phyloP scores from a whole-genome alignment of 2,329 filamentous ascomycete species.

The Talaromyces atroroseus region DNA sequence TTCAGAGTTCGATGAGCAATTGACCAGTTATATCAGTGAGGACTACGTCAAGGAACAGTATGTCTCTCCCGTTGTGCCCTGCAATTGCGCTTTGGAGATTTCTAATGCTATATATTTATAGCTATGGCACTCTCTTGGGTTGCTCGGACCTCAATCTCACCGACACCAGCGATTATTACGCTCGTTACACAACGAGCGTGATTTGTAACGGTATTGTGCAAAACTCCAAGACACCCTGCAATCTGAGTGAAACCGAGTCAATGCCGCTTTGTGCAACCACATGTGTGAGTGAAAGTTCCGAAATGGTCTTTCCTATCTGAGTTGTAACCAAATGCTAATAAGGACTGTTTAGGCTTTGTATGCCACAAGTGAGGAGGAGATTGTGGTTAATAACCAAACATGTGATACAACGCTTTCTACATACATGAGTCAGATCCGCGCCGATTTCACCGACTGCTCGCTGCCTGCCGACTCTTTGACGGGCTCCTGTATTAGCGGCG shows the following conservation, averaged over 20 bases:
- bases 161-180: slow-evolving; percentile 78
- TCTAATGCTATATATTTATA: slow-evolving; percentile 40
- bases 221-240: slow-evolving; percentile 69
- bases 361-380: slow-evolving; percentile 81
- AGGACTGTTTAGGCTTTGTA: slow-evolving; percentile 60
- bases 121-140: slow-evolving; percentile 75
- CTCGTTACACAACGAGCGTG: slow-evolving; percentile 84
- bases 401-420: slow-evolving; percentile 63
- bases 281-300: slow-evolving; percentile 56
- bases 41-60: slow-evolving; percentile 75
- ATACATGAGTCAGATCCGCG: slow-evolving; percentile 71
- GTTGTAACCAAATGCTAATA: slow-evolving; percentile 15
- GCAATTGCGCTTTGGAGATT: neutral
- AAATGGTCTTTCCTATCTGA: neutral
- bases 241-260: slow-evolving; percentile 58
- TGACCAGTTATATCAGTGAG: slow-evolving; percentile 67
- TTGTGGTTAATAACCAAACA: slow-evolving; percentile 66
- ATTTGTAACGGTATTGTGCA: slow-evolving; percentile 94
- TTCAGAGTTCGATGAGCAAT: slow-evolving; percentile 68
- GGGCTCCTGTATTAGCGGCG: slow-evolving; percentile 67
- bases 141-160: slow-evolving; percentile 71
- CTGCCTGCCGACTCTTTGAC: slow-evolving; percentile 75
- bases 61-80: slow-evolving; percentile 23
- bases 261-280: slow-evolving; percentile 81
- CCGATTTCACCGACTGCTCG: slow-evolving; percentile 87